Base-by-base conservation (phyloP, 345 rosid species). In the Anacardium occidentale region DNA sequence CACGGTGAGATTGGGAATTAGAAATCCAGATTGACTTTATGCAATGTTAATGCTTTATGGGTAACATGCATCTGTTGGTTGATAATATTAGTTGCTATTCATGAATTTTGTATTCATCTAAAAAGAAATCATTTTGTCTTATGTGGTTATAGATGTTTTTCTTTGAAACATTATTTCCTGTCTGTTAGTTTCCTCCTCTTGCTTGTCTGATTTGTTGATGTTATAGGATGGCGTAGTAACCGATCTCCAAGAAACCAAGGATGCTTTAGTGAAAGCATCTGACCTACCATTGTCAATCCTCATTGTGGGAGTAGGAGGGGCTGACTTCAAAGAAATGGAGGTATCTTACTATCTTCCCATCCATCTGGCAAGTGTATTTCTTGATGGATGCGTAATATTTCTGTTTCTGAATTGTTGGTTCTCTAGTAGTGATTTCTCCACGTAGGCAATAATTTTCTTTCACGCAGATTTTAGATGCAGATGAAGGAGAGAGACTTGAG, bases 251-350 rank as follows among this genome's bases (percentile, higher is more conserved):
- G 98, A 94, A 79, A 94, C 98, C 13, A 91, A 82, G 81, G 98
- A 94, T 73, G 88, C 97, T 58, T 62, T 94, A 21, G 98, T 94
- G 71, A 87, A 89, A 82, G 98, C 97, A 74, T 94, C 97, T 8
- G 92, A 91, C 83, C 88, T 94, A 18, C 98, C 98, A 1, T 70
- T 94, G 66, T 94, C 97, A 47, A 91, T 94, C 78, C 90, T 94
- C 53, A 90, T 94, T 52, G 93, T 94, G 67, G 97, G 98, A 66
- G 98, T 94, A 12, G 98, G 98, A 76, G 98, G 98, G 81, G 98
- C 98, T n/a, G 98, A 94, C 80, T 94, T 87, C 70, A 94, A 90
- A 85, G 98, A 94, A 83, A 94, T 94, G 98, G 97, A 94, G 98
- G 98, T 91, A 81, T 17, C 60, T 48, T 22, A 4, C 5, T 18